Evolutionary conservation across 371 early-diverging fungal genomes (phyloP), one percentile per base, ranked within the genome.

Genomic region (Saksenaea vasiformis): DNA sequence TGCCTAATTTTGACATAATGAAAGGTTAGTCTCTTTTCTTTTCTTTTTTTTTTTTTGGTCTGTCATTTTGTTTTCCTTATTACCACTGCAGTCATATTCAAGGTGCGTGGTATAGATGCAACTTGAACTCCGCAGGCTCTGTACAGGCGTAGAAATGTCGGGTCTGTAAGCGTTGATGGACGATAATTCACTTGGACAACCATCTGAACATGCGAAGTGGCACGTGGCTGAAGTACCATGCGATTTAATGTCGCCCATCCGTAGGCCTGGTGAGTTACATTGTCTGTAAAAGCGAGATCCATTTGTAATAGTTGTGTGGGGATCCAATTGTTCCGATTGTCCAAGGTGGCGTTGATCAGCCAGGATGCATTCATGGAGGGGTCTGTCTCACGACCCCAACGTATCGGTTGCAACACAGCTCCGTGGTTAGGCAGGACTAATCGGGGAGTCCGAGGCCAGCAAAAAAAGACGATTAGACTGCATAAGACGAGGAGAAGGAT

Each of bases 31-130:
- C 22, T n/a, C 55, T 36, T 27, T 37, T 54, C 55, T 36, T 17
- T 22, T n/a, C n/a, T n/a, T n/a, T n/a, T n/a, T n/a, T n/a, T n/a
- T n/a, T n/a, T n/a, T n/a, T n/a, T n/a, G n/a, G n/a, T n/a, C n/a
- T n/a, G n/a, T n/a, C n/a, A n/a, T n/a, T n/a, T 17, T 3, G 28
- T 5, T 37, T 17, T 8, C 14, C 44, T 27, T 27, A 14, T 38
- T 60, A 71, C 65, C 62, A 65, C 64, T 34, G 68, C 61, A 2
- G 68, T 63, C 27, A 72, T 61, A 61, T 68, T 72, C n/a, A 72
- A 53, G 13, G 66, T 64, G 24, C 69, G 65, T 15, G 72, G 64
- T 13, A 38, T 56, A 26, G 61, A 60, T 9, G 62, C 24, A 13
- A 39, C 34, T 24, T 62, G 67, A 19, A 58, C 62, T 24, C 67